Base-by-base conservation (phyloP, 139 green algal species). In the Chlorella sp. region DNA sequence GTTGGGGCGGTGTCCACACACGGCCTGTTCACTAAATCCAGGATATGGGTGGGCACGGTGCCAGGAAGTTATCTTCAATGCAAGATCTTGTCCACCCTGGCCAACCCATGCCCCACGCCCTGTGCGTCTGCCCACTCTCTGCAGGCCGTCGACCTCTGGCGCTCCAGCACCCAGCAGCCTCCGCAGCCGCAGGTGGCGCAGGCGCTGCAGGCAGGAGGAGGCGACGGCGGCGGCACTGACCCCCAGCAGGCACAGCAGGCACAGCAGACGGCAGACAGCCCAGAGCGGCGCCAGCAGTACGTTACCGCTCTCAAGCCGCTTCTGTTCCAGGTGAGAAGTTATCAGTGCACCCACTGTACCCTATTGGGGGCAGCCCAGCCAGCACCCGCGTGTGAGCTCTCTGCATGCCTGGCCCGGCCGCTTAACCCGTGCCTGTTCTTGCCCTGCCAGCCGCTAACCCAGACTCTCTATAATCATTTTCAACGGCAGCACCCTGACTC, bases 81-180 rank as follows among this genome's bases (percentile, higher is more conserved):
- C 48, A 5, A 57, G 7, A 57, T 9, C 48, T 16, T 9, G 7
- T 9, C 48, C 48, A 57, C 48, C 48, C 48, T 57, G 48, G 5
- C 9, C 9, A 57, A 9, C 48, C 9, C 48, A 57, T 57, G 69
- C 69, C 11, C 26, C 16, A 3, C 42, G 18, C 22, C 68, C 11
- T 18, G 7, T 11, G 30, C 60, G 22, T 2, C 18, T 81, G 39
- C 30, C 24, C n/a, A 3, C 37, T n/a, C n/a, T 36, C 1, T 0
- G 18, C 68, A 88, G 84, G 84, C 84, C 15, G 84, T 88, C 7
- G 84, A 88, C 12, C 66, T 88, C 16, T 88, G 84, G 84, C 64
- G 19, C 3, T 28, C 84, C 37, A 48, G 68, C 39, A 81, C 68
- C 1, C 61, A 85, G 42, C 80, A 71, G 30, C 39, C 36, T 2